Evolutionary conservation across 106 monocot species (phyloP).

Genomic region (Iris macrosiphon): DNA sequence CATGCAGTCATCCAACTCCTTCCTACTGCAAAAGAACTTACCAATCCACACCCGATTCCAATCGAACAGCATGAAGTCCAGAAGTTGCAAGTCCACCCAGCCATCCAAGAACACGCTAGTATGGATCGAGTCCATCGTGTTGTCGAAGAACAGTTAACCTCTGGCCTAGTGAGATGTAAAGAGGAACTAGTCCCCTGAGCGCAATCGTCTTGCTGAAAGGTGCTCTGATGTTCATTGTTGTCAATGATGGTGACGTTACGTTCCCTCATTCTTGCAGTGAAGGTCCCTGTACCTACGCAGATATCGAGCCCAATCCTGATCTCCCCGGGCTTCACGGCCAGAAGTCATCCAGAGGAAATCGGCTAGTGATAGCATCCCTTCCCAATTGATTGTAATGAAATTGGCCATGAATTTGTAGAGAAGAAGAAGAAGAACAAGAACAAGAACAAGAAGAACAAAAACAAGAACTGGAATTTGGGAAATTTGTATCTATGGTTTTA

Average conservation of each 20-base stretch:
- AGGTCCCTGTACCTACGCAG: slow-evolving; percentile 54
- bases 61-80: slow-evolving; percentile 59
- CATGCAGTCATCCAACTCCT: slow-evolving; percentile 42
- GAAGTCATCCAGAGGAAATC: slow-evolving; percentile 39
- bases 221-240: slow-evolving; percentile 56
- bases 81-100: slow-evolving; percentile 42
- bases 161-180: slow-evolving; percentile 32
- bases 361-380: slow-evolving; percentile 19
- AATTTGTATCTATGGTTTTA: too few species aligned
- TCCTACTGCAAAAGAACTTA: slow-evolving; percentile 35
- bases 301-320: slow-evolving; percentile 65
- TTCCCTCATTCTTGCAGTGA: slow-evolving; percentile 79
- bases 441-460: too few species aligned
- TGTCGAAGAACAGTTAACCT: slow-evolving; percentile 74
- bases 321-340: slow-evolving; percentile 51
- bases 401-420: too few species aligned
- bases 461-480: too few species aligned
- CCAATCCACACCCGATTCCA: slow-evolving; percentile 53
- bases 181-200: slow-evolving; percentile 49
- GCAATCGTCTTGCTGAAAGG: slow-evolving; percentile 71
- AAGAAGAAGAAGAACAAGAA: too few species aligned
- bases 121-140: slow-evolving; percentile 89
- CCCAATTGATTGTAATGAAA: too few species aligned
- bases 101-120: slow-evolving; percentile 46
- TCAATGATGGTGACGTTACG: slow-evolving; percentile 57